Conservation (phyloP, 441 rosid genomes). For the Daphne laureola region DNA sequence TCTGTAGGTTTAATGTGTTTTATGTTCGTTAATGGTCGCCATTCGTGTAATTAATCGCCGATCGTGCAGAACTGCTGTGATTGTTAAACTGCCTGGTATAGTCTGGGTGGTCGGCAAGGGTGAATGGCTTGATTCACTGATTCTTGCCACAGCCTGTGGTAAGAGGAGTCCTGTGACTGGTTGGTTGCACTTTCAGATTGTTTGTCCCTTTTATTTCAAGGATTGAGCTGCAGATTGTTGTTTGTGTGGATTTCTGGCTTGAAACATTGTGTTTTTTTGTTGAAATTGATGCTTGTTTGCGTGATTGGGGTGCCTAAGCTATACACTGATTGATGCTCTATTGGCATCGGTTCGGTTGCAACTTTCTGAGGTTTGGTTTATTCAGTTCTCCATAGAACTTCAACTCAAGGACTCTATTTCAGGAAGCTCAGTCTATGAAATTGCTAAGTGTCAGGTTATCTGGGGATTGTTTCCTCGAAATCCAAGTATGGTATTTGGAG, state of each 20-base stretch:
- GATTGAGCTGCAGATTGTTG: slow-evolving; percentile 2
- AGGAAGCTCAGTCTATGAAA: slow-evolving; percentile 1
- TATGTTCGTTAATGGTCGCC: slow-evolving; percentile 11
- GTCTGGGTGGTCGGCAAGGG: slow-evolving; percentile 8
- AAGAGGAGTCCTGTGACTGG: background rate
- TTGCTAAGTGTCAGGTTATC: slow-evolving; percentile 13
- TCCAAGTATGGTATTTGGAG: slow-evolving; percentile 9
- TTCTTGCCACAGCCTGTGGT: slow-evolving; percentile 10
- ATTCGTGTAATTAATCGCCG: slow-evolving; percentile 13
- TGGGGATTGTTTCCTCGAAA: slow-evolving; percentile 3
- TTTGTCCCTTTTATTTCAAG: slow-evolving; percentile 4
- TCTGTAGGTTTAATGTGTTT: background rate
- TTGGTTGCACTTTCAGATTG: slow-evolving; percentile 10
- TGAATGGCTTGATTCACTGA: slow-evolving; percentile 22
- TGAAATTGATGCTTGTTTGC: background rate
- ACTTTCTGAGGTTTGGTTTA: slow-evolving; percentile 11
- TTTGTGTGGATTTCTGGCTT: slow-evolving; percentile 9
- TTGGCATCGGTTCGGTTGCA: slow-evolving; percentile 3
- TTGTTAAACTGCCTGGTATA: background rate
- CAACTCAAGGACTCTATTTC: slow-evolving; percentile 5
- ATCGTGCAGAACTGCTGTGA: slow-evolving; percentile 10
- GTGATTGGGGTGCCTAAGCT: too few relatives aligned
- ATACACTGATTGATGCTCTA: too few relatives aligned
- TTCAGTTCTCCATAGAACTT: slow-evolving; percentile 11
- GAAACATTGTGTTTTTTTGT: slow-evolving; percentile 1